A percentile compares a stretch with the other conserved stretches of the same genome.
Evolutionary conservation across 257 asterid genomes (phyloP).

Genomic region (Solanum chiquidenum): DNA sequence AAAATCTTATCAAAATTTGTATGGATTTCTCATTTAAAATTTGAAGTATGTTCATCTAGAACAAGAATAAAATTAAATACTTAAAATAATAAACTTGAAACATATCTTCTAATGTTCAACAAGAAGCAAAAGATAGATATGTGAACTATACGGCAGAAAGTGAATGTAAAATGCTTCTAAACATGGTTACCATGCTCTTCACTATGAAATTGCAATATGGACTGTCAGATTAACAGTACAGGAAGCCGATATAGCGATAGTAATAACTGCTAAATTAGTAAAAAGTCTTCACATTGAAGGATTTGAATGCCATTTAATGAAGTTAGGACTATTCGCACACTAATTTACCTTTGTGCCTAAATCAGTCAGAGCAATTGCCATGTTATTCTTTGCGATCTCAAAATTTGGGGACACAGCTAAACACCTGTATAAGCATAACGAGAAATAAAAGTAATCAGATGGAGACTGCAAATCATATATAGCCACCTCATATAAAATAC

Average conservation of each 20-base stretch:
- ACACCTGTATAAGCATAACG: constrained; percentile 48
- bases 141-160: not conserved
- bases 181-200: not conserved
- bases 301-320: not conserved
- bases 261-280: not conserved
- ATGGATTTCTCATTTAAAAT: not conserved
- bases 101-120: not conserved
- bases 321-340: not conserved
- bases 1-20: not conserved
- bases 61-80: not conserved
- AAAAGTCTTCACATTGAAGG: not conserved
- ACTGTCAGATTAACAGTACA: not conserved
- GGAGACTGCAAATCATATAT: not conserved
- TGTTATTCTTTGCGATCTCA: constrained; percentile 97
- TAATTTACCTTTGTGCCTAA: constrained; percentile 87
- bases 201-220: not conserved
- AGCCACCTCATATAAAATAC: not conserved
- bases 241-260: not conserved
- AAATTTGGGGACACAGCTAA: constrained; percentile 93
- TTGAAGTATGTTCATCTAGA: not conserved
- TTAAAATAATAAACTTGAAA: not conserved
- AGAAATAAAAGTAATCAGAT: constrained; percentile 12
- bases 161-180: not conserved
- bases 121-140: not conserved
- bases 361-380: constrained; percentile 99